Evolutionary conservation across 1,284 basidiomycete species (phyloP).

Genomic region (Fomes fomentarius): DNA sequence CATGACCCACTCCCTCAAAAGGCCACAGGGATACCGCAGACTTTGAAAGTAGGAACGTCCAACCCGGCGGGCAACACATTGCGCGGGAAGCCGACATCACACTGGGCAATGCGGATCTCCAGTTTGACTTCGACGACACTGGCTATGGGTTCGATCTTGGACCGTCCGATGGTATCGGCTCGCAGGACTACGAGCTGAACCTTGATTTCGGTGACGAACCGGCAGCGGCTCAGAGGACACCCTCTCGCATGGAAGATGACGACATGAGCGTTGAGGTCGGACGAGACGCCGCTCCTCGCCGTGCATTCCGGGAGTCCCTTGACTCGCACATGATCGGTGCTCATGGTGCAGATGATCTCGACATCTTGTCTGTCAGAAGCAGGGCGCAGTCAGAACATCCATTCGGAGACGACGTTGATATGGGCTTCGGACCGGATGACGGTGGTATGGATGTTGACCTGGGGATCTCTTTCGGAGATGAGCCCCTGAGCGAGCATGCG

Average conservation of each 20-base stretch:
- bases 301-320: conserved; percentile 56
- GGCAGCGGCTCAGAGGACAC: conserved; percentile 34
- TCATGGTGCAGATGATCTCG: conserved; percentile 52
- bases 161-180: conserved; percentile 81
- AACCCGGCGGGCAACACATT: conserved; percentile 76
- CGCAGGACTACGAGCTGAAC: conserved; percentile 80
- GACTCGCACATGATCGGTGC: conserved; percentile 60
- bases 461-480: conserved; percentile 64
- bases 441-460: conserved; percentile 67
- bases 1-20: neutral
- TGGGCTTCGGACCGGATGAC: conserved; percentile 57
- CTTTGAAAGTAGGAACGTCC: conserved; percentile 68
- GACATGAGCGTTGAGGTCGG: conserved; percentile 72
- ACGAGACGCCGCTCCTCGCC: conserved; percentile 63
- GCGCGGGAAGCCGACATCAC: conserved; percentile 86
- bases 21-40: conserved; percentile 64
- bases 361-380: conserved; percentile 62
- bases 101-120: conserved; percentile 69
- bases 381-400: conserved; percentile 67
- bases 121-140: conserved; percentile 60
- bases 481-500: conserved; percentile 33
- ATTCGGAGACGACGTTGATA: conserved; percentile 60
- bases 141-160: conserved; percentile 70
- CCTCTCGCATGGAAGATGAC: conserved; percentile 40
- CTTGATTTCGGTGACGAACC: conserved; percentile 70